Conservation (phyloP, 2,329 filamentous ascomycete species). For the Stenocarpella maydis region DNA sequence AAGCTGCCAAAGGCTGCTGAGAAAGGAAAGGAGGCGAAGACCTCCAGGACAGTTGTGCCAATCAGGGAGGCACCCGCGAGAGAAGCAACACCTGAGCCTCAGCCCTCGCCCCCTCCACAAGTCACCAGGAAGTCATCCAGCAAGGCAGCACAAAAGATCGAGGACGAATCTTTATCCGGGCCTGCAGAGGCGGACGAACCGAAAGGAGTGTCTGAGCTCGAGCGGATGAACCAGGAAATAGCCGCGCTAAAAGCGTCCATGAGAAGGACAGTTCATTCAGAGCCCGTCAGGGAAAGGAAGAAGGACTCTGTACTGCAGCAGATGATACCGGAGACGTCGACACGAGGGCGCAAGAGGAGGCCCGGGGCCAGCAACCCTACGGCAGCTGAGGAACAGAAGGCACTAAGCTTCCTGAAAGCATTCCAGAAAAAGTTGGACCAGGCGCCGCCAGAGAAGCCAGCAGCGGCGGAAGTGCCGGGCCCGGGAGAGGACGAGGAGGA, state of each 20-base stretch:
- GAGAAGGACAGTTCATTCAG: conserved; percentile 67
- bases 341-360: conserved; percentile 74
- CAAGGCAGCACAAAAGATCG: conserved; percentile 33
- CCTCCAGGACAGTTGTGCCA: conserved; percentile 20
- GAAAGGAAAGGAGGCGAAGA: conserved; percentile 40
- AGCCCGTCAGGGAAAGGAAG: conserved; percentile 63
- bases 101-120: conserved; percentile 19
- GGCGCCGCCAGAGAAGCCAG: conserved; percentile 51
- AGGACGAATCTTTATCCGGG: conserved; percentile 48
- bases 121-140: conserved; percentile 7
- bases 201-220: conserved; percentile 61
- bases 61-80: conserved; percentile 43
- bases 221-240: conserved; percentile 81
- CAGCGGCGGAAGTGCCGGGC: conserved; percentile 34
- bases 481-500: conserved; percentile 40
- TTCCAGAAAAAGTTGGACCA: conserved; percentile 81
- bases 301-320: conserved; percentile 72
- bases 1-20: conserved; percentile 43
- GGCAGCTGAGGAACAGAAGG: conserved; percentile 66
- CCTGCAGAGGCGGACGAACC: conserved; percentile 43
- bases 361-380: conserved; percentile 62
- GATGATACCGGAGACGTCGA: conserved; percentile 77
- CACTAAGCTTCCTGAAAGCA: conserved; percentile 75
- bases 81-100: conserved; percentile 35
- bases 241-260: conserved; percentile 83